Evolutionary conservation across 441 rosid genomes (phyloP), one percentile per base, ranked within the genome.

Genomic region (Oxalis stricta): DNA sequence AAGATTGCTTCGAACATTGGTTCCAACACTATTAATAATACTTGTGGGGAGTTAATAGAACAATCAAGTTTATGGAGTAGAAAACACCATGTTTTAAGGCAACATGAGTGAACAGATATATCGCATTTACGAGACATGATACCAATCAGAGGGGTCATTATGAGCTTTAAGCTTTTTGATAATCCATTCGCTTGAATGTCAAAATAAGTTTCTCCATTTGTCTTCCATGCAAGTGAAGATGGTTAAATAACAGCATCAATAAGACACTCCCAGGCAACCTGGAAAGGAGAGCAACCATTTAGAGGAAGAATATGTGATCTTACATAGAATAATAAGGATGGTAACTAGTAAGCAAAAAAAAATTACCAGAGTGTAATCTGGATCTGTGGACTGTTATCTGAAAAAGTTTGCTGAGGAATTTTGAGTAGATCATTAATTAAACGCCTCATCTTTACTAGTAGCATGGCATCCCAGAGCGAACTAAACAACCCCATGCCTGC

Each of bases 401-500:
- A 52, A 58, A 77, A 77, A 43, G 78, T 66, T 53, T 54, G 53
- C 53, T 77, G 76, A 10, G 54, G 74, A 51, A 71, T 46, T 52
- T 71, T 77, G 53, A 77, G 67, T 82, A 74, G 64, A 38, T 64
- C 65, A 44, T 77, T 77, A 11, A 65, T 39, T 40, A 74, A 47
- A 50, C 38, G 58, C 62, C 75, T 65, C 12, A 56, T 59, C 59
- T 61, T 69, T 45, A 55, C n/a, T n/a, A n/a, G n/a, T 31, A 41
- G 63, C 75, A 24, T 41, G 62, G 34, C 53, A 56, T 42, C 79
- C 85, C 28, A 64, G 42, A 43, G 31, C 68, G 58, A 20, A 77
- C 67, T 50, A 61, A 69, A 79, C 85, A 74, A 40, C 76, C 68
- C 85, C 79, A 78, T 14, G 79, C 77, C 56, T 56, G 79, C 51